These are phyloP conservation scores for Suhomyces choctaworum DNA, from an alignment of 1,139 yeast genomes.

Conservation along the genomic window DNA sequence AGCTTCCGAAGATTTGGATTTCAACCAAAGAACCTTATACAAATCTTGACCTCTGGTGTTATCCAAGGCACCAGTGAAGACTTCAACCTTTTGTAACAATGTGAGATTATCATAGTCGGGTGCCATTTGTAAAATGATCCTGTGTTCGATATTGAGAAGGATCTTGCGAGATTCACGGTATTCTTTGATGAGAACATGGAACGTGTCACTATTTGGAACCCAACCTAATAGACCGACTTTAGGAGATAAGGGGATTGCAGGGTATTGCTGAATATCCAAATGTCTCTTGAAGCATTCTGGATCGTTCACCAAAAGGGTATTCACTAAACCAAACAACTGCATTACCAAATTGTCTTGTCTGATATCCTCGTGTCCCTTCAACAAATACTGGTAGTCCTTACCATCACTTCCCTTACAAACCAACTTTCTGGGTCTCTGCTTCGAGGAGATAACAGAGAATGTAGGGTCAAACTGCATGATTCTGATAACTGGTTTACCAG, in stretches of 20 bases:
- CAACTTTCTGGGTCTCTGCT: conserved; percentile 90
- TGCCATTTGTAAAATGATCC: conserved; percentile 97
- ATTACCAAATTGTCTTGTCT: conserved; percentile 96
- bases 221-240: conserved; percentile 95
- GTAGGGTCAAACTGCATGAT: conserved; percentile 79
- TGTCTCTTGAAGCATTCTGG: conserved; percentile 97
- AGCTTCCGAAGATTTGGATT: conserved; percentile 92
- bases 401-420: conserved; percentile 88
- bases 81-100: conserved; percentile 89
- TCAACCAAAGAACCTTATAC: conserved; percentile 93
- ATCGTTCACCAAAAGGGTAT: conserved; percentile 83
- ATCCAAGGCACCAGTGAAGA: conserved; percentile 92
- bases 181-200: conserved; percentile 89
- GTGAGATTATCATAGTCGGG: conserved; percentile 94
- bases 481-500: conserved; percentile 76
- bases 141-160: conserved; percentile 85
- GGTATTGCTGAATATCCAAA: conserved; percentile 84
- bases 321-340: conserved; percentile 96
- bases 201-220: conserved; percentile 97
- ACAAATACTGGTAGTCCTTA: conserved; percentile 71
- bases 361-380: conserved; percentile 97
- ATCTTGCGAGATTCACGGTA: conserved; percentile 91
- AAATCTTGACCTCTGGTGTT: conserved; percentile 96
- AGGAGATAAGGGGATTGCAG: conserved; percentile 95
- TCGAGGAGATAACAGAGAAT: conserved; percentile 87